These are phyloP conservation scores for Borovskyia barvae DNA, from an alignment of 208 protist species.

Conservation along the genomic window DNA sequence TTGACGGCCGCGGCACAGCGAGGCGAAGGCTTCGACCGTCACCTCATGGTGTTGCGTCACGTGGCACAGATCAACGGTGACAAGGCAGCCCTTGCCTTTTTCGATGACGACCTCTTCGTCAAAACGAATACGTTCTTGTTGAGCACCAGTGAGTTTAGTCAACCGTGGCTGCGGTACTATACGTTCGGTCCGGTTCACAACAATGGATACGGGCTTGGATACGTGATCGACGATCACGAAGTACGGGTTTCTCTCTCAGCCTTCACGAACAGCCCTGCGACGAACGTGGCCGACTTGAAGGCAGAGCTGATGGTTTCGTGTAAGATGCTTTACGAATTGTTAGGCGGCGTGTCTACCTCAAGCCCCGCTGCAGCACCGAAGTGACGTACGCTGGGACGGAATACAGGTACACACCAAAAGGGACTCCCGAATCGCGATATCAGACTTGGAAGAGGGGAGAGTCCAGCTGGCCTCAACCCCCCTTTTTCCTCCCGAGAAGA, in stretches of 20 bases:
- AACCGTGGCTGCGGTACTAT: constrained; percentile 75
- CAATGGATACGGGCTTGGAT: constrained; percentile 93
- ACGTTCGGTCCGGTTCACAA: constrained; percentile 82
- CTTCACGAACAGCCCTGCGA: constrained; percentile 74
- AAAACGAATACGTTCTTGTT: constrained; percentile 46
- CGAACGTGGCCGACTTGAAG: constrained; percentile 60
- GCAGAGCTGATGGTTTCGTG: constrained; percentile 19
- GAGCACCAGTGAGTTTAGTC: constrained; percentile 65
- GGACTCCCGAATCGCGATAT: too few species aligned
- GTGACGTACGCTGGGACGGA: too few species aligned
- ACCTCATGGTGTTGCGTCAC: constrained; percentile 86
- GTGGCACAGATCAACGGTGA: constrained; percentile 59
- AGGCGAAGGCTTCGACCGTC: constrained; percentile 88
- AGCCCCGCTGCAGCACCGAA: constrained; percentile 1
- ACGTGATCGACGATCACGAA: constrained; percentile 83
- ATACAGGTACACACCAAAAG: too few species aligned
- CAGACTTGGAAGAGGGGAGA: too few species aligned
- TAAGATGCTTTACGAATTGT: constrained; percentile 15
- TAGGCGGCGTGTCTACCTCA: constrained; percentile 2
- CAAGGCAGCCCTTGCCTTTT: constrained; percentile 74
- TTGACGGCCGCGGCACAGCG: constrained; percentile 44
- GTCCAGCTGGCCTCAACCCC: too few species aligned
- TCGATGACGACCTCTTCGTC: constrained; percentile 72
- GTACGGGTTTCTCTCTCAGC: constrained; percentile 86
- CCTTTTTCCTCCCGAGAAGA: too few species aligned